Conservation (phyloP, 352 stramenopile genomes). For the Phytophthora fragariae region DNA sequence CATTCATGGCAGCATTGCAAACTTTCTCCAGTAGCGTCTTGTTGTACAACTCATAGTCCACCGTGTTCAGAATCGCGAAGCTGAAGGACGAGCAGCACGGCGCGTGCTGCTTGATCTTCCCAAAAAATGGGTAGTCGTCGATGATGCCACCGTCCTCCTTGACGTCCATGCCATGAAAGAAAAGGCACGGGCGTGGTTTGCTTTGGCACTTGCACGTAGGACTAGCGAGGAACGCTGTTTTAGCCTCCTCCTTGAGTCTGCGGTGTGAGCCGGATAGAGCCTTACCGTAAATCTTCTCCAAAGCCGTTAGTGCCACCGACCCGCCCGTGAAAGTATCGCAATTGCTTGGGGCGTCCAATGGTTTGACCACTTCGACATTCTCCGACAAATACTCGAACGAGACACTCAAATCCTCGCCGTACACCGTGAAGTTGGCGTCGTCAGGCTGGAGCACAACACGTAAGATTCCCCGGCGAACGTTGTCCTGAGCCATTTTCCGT, state of each 20-base stretch:
- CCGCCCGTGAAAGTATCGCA: neutral
- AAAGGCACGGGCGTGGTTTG: constrained; percentile 43
- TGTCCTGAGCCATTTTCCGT: neutral
- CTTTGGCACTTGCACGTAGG: constrained; percentile 34
- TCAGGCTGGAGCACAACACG: neutral
- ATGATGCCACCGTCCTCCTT: constrained; percentile 9
- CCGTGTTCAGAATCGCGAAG: constrained; percentile 3
- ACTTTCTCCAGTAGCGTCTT: constrained; percentile 2
- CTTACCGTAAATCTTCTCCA: constrained; percentile 1
- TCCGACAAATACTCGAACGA: constrained; percentile 1
- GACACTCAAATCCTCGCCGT: neutral
- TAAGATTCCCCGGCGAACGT: neutral
- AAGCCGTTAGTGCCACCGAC: neutral
- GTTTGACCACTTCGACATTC: neutral
- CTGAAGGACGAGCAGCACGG: neutral
- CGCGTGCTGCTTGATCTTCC: neutral
- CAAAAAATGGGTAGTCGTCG: constrained; percentile 3
- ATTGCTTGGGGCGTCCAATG: neutral
- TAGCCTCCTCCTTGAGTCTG: neutral
- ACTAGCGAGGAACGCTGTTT: neutral
- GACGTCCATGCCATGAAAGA: constrained; percentile 54
- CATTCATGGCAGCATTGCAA: constrained; percentile 34
- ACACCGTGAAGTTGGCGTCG: neutral
- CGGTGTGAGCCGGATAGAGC: neutral
- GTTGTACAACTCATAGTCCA: constrained; percentile 2